A percentile compares a stretch with the other conserved stretches of the same genome.
Evolutionary conservation across 2,329 filamentous ascomycete genomes (phyloP).

Genomic region (Colletotrichum lini): DNA sequence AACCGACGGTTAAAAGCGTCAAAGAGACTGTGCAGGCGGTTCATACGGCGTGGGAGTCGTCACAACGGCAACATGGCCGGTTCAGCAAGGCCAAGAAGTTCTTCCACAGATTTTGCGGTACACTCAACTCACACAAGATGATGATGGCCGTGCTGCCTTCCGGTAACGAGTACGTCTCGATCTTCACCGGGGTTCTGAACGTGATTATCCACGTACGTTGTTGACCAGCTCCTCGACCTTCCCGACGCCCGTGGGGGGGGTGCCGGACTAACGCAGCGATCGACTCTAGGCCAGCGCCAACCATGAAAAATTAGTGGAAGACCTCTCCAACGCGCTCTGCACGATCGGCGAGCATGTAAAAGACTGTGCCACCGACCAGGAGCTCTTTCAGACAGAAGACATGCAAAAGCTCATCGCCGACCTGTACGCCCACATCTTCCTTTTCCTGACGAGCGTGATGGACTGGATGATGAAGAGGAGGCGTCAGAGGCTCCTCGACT

Average conservation of each 20-base stretch:
- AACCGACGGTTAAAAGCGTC: constrained; percentile 38
- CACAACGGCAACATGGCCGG: constrained; percentile 21
- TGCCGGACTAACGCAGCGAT: neutral
- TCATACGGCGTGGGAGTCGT: neutral
- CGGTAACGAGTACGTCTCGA: constrained; percentile 49
- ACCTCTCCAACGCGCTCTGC: constrained; percentile 42
- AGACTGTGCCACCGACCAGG: constrained; percentile 26
- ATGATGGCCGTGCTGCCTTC: constrained; percentile 48
- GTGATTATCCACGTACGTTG: constrained; percentile 45
- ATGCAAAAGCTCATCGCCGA: constrained; percentile 41
- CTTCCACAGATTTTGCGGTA: constrained; percentile 48
- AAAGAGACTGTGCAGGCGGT: constrained; percentile 31
- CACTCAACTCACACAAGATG: constrained; percentile 45
- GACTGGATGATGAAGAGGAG: constrained; percentile 45
- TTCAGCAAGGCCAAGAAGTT: constrained; percentile 34
- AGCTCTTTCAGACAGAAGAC: constrained; percentile 39
- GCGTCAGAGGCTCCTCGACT: constrained; percentile 38
- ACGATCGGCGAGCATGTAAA: constrained; percentile 44
- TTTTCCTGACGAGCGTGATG: constrained; percentile 45
- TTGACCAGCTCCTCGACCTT: no score
- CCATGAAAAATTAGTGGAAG: constrained; percentile 44
- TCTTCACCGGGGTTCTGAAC: constrained; percentile 49
- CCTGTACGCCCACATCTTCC: constrained; percentile 47
- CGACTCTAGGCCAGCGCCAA: constrained; percentile 46
- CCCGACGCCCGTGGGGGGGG: no score